phyloP scores from a whole-genome alignment of 768 basidiomycete species.

The Boletus huronensis region DNA sequence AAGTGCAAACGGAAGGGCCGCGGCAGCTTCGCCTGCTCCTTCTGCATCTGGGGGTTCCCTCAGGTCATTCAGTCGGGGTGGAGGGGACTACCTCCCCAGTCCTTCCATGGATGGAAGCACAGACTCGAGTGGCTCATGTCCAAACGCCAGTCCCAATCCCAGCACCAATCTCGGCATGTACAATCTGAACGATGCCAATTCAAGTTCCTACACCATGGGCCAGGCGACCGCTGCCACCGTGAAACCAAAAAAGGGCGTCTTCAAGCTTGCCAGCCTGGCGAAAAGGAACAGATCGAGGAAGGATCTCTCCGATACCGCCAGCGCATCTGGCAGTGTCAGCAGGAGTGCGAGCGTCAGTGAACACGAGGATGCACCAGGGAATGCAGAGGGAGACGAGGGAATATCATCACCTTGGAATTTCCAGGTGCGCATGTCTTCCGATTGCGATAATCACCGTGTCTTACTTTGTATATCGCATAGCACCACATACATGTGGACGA shows the following conservation, averaged over 20 bases:
- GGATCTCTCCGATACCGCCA: slow-evolving; percentile 25
- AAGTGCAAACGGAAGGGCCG: slow-evolving; percentile 4
- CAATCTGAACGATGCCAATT: slow-evolving; percentile 12
- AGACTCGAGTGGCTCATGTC: slow-evolving; percentile 25
- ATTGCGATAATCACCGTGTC: neutral
- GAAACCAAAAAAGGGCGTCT: slow-evolving; percentile 31
- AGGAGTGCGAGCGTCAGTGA: slow-evolving; percentile 14
- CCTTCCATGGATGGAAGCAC: slow-evolving; percentile 26
- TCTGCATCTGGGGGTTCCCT: slow-evolving; percentile 20
- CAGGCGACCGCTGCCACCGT: slow-evolving; percentile 4
- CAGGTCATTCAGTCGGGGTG: slow-evolving; percentile 11
- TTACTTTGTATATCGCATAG: slow-evolving; percentile 32
- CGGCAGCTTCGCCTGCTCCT: slow-evolving; percentile 14
- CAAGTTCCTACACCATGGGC: slow-evolving; percentile 12
- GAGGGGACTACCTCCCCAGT: slow-evolving; percentile 7
- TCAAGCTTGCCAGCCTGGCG: slow-evolving; percentile 36
- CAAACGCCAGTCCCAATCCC: slow-evolving; percentile 1
- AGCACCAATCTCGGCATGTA: slow-evolving; percentile 8
- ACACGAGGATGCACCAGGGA: neutral
- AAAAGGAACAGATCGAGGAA: slow-evolving; percentile 33
- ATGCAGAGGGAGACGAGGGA: slow-evolving; percentile 47
- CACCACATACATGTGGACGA: slow-evolving; percentile 81
- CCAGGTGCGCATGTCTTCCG: slow-evolving; percentile 41
- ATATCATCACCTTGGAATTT: slow-evolving; percentile 76
- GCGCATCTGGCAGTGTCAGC: slow-evolving; percentile 12